Percentiles rank a stretch among this genome's conserved stretches.
These are phyloP conservation scores for Solanum phureja DNA, from an alignment of 257 asterid species.

Conservation along the genomic window DNA sequence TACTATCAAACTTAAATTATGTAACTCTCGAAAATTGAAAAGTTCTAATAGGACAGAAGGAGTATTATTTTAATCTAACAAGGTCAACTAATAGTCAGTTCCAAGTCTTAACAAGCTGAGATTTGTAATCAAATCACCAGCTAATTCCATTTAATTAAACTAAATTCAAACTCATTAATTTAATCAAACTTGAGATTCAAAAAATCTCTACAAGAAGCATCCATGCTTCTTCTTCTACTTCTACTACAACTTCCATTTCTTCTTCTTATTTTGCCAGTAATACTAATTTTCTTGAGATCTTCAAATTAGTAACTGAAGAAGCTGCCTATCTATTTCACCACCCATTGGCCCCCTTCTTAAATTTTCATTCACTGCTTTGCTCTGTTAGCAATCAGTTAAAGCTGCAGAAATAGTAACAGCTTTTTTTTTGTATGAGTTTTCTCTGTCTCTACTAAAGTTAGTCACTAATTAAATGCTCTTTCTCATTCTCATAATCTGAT, in stretches of 20 bases:
- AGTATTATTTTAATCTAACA: neutral
- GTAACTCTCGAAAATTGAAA: no score
- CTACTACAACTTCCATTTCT: neutral
- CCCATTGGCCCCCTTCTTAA: neutral
- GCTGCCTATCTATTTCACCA: constrained; percentile 48
- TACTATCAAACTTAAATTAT: no score
- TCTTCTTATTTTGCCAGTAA: neutral
- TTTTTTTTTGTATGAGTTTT: neutral
- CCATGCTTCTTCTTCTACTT: constrained; percentile 42
- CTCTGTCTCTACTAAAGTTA: neutral
- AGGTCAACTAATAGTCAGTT: constrained; percentile 55
- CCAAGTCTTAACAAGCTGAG: constrained; percentile 34
- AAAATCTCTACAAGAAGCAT: constrained; percentile 48
- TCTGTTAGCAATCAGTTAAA: neutral
- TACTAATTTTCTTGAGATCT: constrained; percentile 46
- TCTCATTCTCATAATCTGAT: neutral
- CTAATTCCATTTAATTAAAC: neutral
- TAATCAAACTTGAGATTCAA: constrained; percentile 70
- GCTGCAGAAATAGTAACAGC: neutral
- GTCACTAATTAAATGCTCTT: constrained; percentile 1
- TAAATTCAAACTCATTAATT: constrained; percentile 4
- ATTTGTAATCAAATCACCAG: constrained; percentile 29
- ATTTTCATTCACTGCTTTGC: neutral
- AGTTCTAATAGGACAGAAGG: neutral
- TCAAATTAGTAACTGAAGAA: constrained; percentile 40